Evolutionary conservation across 2,329 filamentous ascomycete genomes (phyloP), one percentile per base, ranked within the genome.

Genomic region (Diplocarpon rosae): DNA sequence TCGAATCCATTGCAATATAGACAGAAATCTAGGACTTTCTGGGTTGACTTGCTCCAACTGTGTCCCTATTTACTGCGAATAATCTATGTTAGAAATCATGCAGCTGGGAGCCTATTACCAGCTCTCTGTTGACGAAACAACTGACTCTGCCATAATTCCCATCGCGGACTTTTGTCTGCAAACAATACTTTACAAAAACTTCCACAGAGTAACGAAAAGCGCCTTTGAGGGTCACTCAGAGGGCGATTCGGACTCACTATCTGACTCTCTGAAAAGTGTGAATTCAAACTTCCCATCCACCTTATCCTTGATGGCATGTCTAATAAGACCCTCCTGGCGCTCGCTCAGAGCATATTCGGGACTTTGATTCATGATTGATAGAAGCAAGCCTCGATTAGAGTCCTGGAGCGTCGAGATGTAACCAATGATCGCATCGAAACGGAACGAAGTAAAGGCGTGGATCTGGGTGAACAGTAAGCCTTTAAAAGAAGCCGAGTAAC

Each of bases 401-500:
- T 50, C 49, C n/a, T 58, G 54, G 6, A 74, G 58, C 3, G 45
- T 56, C 6, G 56, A 51, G 27, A 71, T 61, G 45, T 69, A 72
- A 0, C 53, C 37, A n/a, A 61, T 56, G 1, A 83, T 65, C 1
- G 71, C 73, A 4, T 66, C 58, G 2, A 63, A 62, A 0, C 72
- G 73, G 56, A 83, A 80, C 2, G 61, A 60, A 0, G 78, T 77
- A 2, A 71, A 62, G 2, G 72, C 75, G 31, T 67, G 69, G 34
- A 82, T 70, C 20, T 24, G 20, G 3, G 20, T 24, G 20, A 24
- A 24, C 4, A 24, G 20, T 24, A 24, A 24, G 20, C 20, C 4
- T 24, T 24, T 24, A 7, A 7, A 24, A 24, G 20, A 24, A 24
- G 20, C 20, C 20, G 20, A 24, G 20, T 4, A 3, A 24, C 7